A percentile compares a stretch with the other conserved stretches of the same genome.
phyloP scores from a whole-genome alignment of 1,284 basidiomycete genomes.

The Ustilago bromivora region DNA sequence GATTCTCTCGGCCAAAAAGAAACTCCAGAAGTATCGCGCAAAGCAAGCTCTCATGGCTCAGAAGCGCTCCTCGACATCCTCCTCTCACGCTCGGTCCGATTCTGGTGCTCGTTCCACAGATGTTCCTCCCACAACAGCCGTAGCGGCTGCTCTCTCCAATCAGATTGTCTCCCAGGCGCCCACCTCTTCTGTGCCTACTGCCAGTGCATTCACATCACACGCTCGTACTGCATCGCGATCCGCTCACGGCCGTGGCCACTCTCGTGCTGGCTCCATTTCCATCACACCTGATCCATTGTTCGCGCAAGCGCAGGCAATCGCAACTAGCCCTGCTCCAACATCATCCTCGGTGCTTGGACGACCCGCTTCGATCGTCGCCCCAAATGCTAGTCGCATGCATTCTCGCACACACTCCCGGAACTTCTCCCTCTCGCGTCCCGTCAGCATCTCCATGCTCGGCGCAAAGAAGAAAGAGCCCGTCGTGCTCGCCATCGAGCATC shows the following conservation, averaged over 20 bases:
- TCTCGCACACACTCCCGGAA: slow-evolving; percentile 42
- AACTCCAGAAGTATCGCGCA: slow-evolving; percentile 64
- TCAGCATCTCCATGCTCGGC: slow-evolving; percentile 48
- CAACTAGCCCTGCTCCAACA: slow-evolving; percentile 13
- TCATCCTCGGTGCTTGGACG: slow-evolving; percentile 17
- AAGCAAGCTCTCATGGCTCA: slow-evolving; percentile 60
- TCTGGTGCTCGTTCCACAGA: slow-evolving; percentile 24
- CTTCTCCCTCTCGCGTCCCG: slow-evolving; percentile 31
- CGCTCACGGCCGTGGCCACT: slow-evolving; percentile 57
- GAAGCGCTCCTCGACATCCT: slow-evolving; percentile 41
- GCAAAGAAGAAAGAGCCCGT: slow-evolving; percentile 44
- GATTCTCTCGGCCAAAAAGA: slow-evolving; percentile 62
- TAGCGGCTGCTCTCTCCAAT: slow-evolving; percentile 29
- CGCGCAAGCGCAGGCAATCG: slow-evolving; percentile 30
- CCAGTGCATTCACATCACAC: slow-evolving; percentile 16
- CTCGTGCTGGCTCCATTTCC: slow-evolving; percentile 57
- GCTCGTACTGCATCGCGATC: slow-evolving; percentile 40
- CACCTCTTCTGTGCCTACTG: slow-evolving; percentile 18
- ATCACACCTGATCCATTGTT: slow-evolving; percentile 44
- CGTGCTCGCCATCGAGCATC: slow-evolving; percentile 50
- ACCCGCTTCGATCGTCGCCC: slow-evolving; percentile 22
- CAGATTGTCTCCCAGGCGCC: slow-evolving; percentile 42
- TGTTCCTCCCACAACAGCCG: slow-evolving; percentile 13
- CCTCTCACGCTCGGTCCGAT: slow-evolving; percentile 30
- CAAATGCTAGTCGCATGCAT: slow-evolving; percentile 24